Evolutionary conservation across 1,139 yeast genomes (phyloP), one percentile per base, ranked within the genome.

Genomic region (Taiozyma onychis): DNA sequence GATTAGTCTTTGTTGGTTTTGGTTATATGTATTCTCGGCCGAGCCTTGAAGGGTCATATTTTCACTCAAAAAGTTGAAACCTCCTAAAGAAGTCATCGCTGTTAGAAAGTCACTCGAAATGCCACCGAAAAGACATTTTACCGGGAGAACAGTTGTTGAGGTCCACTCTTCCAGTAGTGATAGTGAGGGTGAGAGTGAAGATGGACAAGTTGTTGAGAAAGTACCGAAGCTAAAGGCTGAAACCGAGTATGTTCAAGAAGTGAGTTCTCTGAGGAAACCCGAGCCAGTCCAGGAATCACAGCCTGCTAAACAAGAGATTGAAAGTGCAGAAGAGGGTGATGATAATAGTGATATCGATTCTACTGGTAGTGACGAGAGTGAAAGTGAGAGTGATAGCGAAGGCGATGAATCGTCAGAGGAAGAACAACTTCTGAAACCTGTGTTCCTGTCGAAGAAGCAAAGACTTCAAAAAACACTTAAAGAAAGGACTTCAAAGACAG

Each of bases 361-460:
- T 32, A 54, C 43, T 32, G 47, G 49, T 44, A 32, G 27, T 18
- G 46, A 28, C 16, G 51, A 41, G 13, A 39, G 47, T 48, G 34
- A 27, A 22, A 46, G 44, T 21, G 47, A 44, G n/a, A 49, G 45
- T 32, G 44, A 44, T 41, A 46, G 45, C 13, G 44, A 44, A 39
- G 42, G 44, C 6, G 46, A 43, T 7, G 44, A 44, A 21, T 45
- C 47, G 8, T 46, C 49, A 28, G 54, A 48, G 13, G 56, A 53
- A 22, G 58, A 54, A n/a, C 49, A 48, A 28, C 26, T 61, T 37
- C 41, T 51, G 10, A 57, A 53, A 24, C 63, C 64, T 8, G 57
- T 58, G 1, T 63, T 62, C 49, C 44, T 61, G 6, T 51, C 56
- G n/a, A 59, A 58, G 44, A 46, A 44, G 22, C 48, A 54, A 37